Evolutionary conservation across 805 yeast genomes (phyloP).

Genomic region (Ogataea naganishii): DNA sequence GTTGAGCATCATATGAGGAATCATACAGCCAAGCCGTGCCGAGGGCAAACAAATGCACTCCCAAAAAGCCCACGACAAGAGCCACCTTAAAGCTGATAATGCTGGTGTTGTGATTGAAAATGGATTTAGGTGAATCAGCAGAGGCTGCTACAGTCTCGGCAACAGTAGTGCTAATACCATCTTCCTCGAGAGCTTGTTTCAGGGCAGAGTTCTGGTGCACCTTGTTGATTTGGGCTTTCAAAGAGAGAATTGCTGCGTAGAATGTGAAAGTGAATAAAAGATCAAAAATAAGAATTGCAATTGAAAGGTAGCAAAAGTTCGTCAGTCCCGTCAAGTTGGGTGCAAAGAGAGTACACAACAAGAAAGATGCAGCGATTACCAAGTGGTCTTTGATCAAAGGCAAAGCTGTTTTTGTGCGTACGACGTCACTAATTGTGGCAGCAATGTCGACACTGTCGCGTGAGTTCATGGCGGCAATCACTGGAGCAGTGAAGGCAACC

Average conservation of each 20-base stretch:
- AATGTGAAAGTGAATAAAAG: conserved; percentile 68
- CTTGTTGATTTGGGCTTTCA: conserved; percentile 81
- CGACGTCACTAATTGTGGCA: conserved; percentile 21
- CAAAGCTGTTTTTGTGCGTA: conserved; percentile 28
- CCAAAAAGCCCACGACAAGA: conserved; percentile 48
- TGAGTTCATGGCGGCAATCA: conserved; percentile 31
- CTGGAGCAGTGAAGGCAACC: conserved; percentile 57
- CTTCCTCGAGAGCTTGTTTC: conserved; percentile 81
- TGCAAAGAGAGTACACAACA: conserved; percentile 57
- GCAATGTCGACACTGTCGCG: conserved; percentile 19
- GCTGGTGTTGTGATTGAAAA: conserved; percentile 28
- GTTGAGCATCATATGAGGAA: conserved; percentile 25
- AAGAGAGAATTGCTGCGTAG: conserved; percentile 72
- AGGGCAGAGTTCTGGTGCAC: conserved; percentile 76
- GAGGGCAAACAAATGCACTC: conserved; percentile 57
- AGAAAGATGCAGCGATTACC: conserved; percentile 61
- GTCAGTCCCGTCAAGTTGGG: conserved; percentile 63
- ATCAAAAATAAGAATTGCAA: conserved; percentile 65
- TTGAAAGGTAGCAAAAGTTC: conserved; percentile 71
- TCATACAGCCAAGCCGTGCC: conserved; percentile 66
- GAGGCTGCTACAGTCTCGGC: conserved; percentile 60
- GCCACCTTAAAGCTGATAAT: conserved; percentile 53
- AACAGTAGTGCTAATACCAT: conserved; percentile 68
- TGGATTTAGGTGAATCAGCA: conserved; percentile 16
- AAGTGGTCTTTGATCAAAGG: conserved; percentile 68